Percentiles rank a stretch among this genome's conserved stretches.
phyloP scores from a whole-genome alignment of 768 basidiomycete species.

The Hygrophoropsis aurantiaca region DNA sequence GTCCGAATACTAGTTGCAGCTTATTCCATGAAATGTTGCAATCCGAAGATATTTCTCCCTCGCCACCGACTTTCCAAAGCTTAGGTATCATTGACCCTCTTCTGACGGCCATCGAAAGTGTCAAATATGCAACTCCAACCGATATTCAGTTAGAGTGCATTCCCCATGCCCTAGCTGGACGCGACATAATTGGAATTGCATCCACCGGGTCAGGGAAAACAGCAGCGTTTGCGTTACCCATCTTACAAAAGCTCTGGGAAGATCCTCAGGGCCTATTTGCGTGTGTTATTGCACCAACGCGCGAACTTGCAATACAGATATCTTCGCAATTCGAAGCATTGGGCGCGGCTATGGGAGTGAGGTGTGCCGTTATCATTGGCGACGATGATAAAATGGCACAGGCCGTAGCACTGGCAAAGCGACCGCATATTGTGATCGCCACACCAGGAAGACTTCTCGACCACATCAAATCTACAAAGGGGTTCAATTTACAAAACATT shows the following conservation, averaged over 20 bases:
- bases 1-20: too few relatives aligned
- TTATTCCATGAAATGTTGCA: too few relatives aligned
- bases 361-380: conserved; percentile 91
- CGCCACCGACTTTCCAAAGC: conserved; percentile 66
- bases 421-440: conserved; percentile 92
- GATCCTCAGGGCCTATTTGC: conserved; percentile 93
- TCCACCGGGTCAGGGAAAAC: conserved; percentile 98
- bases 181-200: conserved; percentile 98
- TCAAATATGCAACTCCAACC: conserved; percentile 85
- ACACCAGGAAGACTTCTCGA: conserved; percentile 92
- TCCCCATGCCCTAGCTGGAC: conserved; percentile 85
- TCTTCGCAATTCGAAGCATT: conserved; percentile 91
- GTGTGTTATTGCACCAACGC: conserved; percentile 91
- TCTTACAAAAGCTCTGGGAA: conserved; percentile 95
- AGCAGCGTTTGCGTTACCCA: conserved; percentile 94
- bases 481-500: conserved; percentile 81
- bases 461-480: conserved; percentile 96
- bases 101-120: conserved; percentile 76
- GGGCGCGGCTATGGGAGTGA: conserved; percentile 89
- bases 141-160: conserved; percentile 86
- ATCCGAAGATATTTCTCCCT: too few relatives aligned
- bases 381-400: conserved; percentile 92
- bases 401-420: conserved; percentile 87
- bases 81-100: conserved; percentile 90
- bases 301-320: conserved; percentile 97